phyloP scores from a whole-genome alignment of 176 grass and related monocot genomes.

The Phragmites australis region DNA sequence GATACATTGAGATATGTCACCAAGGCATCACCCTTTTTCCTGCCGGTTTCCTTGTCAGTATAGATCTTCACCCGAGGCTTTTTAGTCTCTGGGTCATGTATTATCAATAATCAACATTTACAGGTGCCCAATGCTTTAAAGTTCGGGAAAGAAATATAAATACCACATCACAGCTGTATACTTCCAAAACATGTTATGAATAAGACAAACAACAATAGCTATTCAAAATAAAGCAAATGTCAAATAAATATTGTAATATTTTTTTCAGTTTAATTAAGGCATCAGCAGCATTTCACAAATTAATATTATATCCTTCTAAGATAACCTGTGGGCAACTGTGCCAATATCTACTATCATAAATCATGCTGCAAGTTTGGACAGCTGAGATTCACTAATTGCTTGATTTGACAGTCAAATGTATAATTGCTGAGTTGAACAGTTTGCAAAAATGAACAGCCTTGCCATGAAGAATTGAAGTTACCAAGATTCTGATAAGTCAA shows the following conservation, averaged over 20 bases:
- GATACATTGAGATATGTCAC: constrained; percentile 89
- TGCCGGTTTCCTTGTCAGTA: constrained; percentile 77
- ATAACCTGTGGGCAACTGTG: not conserved
- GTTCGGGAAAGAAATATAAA: constrained; percentile 28
- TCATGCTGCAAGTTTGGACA: constrained; percentile 2
- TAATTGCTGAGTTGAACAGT: not conserved
- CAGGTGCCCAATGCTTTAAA: not conserved
- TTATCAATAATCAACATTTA: constrained; percentile 25
- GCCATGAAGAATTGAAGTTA: constrained; percentile 1
- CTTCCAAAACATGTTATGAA: constrained; percentile 26
- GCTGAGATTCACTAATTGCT: constrained; percentile 15
- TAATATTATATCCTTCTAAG: constrained; percentile 9
- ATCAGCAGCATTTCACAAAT: not conserved
- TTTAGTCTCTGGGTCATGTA: constrained; percentile 84
- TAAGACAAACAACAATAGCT: constrained; percentile 13
- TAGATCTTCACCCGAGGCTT: constrained; percentile 94
- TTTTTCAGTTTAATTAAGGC: constrained; percentile 7
- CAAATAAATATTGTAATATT: constrained; percentile 4
- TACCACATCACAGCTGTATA: not conserved
- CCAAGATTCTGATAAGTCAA: constrained; percentile 2
- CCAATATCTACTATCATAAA: constrained; percentile 18
- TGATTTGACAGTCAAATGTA: not conserved
- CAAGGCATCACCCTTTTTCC: constrained; percentile 86
- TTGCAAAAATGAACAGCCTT: not conserved
- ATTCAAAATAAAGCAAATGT: constrained; percentile 22